Percentiles rank a stretch among this genome's conserved stretches.
These are phyloP conservation scores for Nakazawaea pomicola DNA, from an alignment of 805 yeast genomes.

Conservation along the genomic window DNA sequence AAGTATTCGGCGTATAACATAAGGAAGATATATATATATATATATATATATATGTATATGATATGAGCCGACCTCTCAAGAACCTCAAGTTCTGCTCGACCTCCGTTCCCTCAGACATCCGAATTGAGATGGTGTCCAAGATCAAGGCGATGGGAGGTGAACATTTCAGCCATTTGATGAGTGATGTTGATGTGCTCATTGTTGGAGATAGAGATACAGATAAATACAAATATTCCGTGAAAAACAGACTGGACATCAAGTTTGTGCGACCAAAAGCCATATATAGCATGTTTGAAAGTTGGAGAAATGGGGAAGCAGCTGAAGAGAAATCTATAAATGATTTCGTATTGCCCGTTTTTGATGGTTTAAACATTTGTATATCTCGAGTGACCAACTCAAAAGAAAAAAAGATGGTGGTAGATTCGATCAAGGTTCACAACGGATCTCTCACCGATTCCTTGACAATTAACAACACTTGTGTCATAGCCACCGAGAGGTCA, in stretches of 20 bases:
- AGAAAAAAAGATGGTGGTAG: constrained; percentile 27
- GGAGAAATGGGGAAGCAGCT: constrained; percentile 45
- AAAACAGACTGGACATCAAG: constrained; percentile 49
- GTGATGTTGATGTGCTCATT: constrained; percentile 53
- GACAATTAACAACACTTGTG: constrained; percentile 35
- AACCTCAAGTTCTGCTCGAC: constrained; percentile 56
- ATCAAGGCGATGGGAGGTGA: constrained; percentile 56
- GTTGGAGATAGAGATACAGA: constrained; percentile 56
- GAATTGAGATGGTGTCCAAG: constrained; percentile 39
- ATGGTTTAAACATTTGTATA: constrained; percentile 39
- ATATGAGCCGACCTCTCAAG: constrained; percentile 32
- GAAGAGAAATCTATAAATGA: constrained; percentile 19
- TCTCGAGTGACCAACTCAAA: constrained; percentile 29
- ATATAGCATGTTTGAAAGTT: constrained; percentile 36
- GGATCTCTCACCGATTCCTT: constrained; percentile 49
- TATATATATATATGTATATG: too few species aligned
- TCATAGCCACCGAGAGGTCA: constrained; percentile 43
- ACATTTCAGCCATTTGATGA: constrained; percentile 51
- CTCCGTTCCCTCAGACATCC: constrained; percentile 35
- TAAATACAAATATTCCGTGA: constrained; percentile 47
- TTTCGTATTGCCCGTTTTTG: constrained; percentile 35
- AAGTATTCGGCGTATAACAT: too few species aligned
- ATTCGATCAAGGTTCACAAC: constrained; percentile 36
- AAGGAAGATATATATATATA: too few species aligned
- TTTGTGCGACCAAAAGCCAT: constrained; percentile 48